Conservation (phyloP, 2,329 filamentous ascomycete genomes). For the Exophiala lecanii-corni region DNA sequence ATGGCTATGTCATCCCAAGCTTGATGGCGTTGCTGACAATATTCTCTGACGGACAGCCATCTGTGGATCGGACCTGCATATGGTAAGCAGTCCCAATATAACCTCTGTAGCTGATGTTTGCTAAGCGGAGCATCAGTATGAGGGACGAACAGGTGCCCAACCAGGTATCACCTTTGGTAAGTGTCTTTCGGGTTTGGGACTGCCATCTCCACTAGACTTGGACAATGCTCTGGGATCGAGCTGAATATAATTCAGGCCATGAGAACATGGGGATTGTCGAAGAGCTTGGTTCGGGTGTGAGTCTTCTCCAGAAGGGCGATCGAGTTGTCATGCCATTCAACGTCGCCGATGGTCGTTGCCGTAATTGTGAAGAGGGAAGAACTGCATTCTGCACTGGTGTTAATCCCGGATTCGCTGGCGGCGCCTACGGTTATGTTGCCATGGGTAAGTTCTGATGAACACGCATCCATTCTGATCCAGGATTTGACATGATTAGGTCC, state of each 20-base stretch:
- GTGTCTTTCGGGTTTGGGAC: too few relatives aligned
- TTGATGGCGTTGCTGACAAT: too few relatives aligned
- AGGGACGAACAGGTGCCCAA: constrained; percentile 60
- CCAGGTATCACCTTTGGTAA: constrained; percentile 57
- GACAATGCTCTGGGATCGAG: too few relatives aligned
- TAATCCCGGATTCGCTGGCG: constrained; percentile 57
- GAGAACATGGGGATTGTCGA: constrained; percentile 59
- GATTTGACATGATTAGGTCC: constrained; percentile 29
- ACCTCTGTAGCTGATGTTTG: too few relatives aligned
- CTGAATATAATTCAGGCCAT: constrained; percentile 38
- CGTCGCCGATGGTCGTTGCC: constrained; percentile 59
- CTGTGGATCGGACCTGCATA: constrained; percentile 50
- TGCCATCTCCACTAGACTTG: too few relatives aligned
- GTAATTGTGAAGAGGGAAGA: constrained; percentile 60
- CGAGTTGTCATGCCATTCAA: constrained; percentile 64
- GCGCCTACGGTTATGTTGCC: constrained; percentile 58
- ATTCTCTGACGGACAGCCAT: constrained; percentile 40
- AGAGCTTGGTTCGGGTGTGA: constrained; percentile 55
- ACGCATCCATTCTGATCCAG: background rate
- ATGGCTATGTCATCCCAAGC: too few relatives aligned
- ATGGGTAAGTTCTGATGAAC: constrained; percentile 48
- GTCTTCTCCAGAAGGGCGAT: constrained; percentile 58
- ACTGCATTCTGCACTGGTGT: constrained; percentile 64
- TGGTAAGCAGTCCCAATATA: constrained; percentile 28
- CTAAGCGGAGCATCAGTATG: constrained; percentile 51